These are phyloP conservation scores for Kuraishia floccosa DNA, from an alignment of 805 yeast genomes.

Conservation along the genomic window DNA sequence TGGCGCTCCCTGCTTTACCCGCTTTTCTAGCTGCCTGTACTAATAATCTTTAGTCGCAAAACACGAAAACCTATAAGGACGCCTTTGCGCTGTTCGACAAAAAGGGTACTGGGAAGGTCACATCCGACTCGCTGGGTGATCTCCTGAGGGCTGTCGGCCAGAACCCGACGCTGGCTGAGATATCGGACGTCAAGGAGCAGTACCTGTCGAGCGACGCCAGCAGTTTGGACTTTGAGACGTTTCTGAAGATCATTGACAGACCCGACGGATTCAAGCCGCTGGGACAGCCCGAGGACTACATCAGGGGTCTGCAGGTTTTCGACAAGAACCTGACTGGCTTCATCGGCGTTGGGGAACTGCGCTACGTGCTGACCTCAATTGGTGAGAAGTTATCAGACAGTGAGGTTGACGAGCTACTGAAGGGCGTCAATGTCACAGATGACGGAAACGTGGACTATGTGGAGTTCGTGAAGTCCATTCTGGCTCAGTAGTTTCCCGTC, in stretches of 20 bases:
- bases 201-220: too few species aligned
- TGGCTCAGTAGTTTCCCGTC: slow-evolving; percentile 68
- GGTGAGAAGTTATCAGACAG: slow-evolving; percentile 88
- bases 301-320: slow-evolving; percentile 93
- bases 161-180: slow-evolving; percentile 91
- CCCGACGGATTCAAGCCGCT: slow-evolving; percentile 82
- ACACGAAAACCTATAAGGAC: slow-evolving; percentile 54
- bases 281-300: slow-evolving; percentile 87
- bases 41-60: slow-evolving; percentile 2
- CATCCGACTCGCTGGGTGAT: slow-evolving; percentile 80
- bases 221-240: slow-evolving; percentile 66
- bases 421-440: slow-evolving; percentile 87
- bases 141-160: slow-evolving; percentile 95
- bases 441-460: slow-evolving; percentile 94
- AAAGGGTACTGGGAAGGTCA: slow-evolving; percentile 87
- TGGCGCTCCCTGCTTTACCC: too few species aligned
- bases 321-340: slow-evolving; percentile 94
- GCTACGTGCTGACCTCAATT: slow-evolving; percentile 88
- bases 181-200: slow-evolving; percentile 41
- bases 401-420: slow-evolving; percentile 92
- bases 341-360: slow-evolving; percentile 93
- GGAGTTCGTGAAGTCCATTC: slow-evolving; percentile 85
- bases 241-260: slow-evolving; percentile 66
- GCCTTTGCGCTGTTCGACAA: slow-evolving; percentile 95
- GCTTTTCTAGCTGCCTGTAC: too few species aligned